Conservation (phyloP, 805 yeast genomes). For the Tetrapisispora iriomotensis region DNA sequence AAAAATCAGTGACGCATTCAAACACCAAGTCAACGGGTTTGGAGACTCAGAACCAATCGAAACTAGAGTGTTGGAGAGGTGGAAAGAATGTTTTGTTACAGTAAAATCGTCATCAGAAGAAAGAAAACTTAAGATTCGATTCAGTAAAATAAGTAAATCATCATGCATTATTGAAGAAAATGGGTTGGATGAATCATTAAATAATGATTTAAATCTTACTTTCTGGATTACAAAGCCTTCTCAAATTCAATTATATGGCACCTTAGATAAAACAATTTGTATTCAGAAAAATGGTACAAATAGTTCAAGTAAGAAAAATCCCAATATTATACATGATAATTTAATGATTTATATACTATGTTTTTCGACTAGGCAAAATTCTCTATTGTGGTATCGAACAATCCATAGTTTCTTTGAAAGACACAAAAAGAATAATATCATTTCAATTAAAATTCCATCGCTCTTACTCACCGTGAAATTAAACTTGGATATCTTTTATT, state of each 20-base stretch:
- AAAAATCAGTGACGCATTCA: constrained; percentile 27
- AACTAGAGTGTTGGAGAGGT: constrained; percentile 53
- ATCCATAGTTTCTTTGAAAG: constrained; percentile 39
- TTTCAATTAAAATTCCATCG: constrained; percentile 41
- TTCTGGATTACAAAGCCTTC: background rate
- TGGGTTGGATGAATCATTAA: background rate
- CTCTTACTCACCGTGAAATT: constrained; percentile 22
- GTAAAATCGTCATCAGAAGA: constrained; percentile 50
- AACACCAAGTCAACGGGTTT: constrained; percentile 16
- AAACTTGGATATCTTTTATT: constrained; percentile 11
- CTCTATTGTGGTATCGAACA: constrained; percentile 57
- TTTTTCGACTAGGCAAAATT: constrained; percentile 41
- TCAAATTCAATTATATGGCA: constrained; percentile 46
- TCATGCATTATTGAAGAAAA: background rate
- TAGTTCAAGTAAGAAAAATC: background rate
- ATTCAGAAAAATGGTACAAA: constrained; percentile 15
- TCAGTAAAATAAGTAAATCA: background rate
- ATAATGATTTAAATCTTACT: background rate
- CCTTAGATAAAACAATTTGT: constrained; percentile 57
- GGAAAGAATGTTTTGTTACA: constrained; percentile 73
- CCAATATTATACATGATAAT: background rate
- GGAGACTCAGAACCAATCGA: constrained; percentile 44
- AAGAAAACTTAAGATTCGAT: constrained; percentile 33
- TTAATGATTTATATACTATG: constrained; percentile 43
- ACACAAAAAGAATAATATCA: constrained; percentile 33